Base-by-base conservation (phyloP, 169 alveolate species). In the Cryptosporidium viatorum region DNA sequence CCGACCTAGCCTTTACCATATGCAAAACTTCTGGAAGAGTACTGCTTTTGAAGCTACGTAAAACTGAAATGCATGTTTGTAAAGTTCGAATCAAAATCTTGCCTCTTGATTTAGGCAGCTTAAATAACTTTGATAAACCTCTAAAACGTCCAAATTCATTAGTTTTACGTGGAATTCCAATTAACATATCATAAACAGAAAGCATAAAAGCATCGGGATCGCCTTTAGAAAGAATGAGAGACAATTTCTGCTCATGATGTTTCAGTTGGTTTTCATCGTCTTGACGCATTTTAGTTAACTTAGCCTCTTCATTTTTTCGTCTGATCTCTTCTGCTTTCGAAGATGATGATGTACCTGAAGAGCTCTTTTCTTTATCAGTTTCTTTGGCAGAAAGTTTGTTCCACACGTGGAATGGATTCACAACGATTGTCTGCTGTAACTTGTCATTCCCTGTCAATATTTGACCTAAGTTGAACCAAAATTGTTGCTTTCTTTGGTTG, bases 131-230 rank as follows among this genome's bases (percentile, higher is more conserved):
- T 3, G 80, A 35, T 39, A 80, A 35, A 43, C 69, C 80, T 39
- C 52, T 80, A 23, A 80, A 80, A 18, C 68, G 59, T 18, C 75
- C 75, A 62, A 80, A 80, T 80, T 80, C 89, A 80, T 80, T 80
- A 10, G 89, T 80, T 43, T 65, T 80, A 7, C 89, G 51, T 26
- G 89, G 89, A 23, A 62, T 31, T 18, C 89, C 89, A 80, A 80
- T 80, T 23, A 80, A 48, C 62, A 80, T 62, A 62, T 80, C 89
- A n/a, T 80, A 80, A 0, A 80, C 89, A 1, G 89, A 9, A n/a
- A 62, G 37, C 89, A 80, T 80, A 80, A 80, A 80, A n/a, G 89
- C 23, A 21, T 80, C 89, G 4, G 89, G 89, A 31, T 80, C 89
- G 4, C 89, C 89, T 29, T 80, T 80, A 8, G 89, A 59, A 12